Conservation (phyloP, 805 yeast genomes). For the Candida sanyiensis region DNA sequence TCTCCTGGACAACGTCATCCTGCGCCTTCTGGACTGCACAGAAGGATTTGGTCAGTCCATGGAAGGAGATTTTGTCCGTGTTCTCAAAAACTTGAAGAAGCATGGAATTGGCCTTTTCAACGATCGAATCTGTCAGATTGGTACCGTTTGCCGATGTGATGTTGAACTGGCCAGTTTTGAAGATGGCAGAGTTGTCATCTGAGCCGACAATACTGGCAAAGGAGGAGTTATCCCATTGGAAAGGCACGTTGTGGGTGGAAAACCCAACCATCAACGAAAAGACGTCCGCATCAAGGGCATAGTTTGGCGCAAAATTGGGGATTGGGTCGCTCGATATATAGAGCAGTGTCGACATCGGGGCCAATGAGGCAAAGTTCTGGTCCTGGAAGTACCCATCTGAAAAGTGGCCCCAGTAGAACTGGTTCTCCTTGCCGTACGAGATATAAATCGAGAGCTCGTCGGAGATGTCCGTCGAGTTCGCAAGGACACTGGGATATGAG, state of each 20-base stretch:
- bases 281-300: not conserved
- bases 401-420: constrained; percentile 5
- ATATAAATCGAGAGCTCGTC: constrained; percentile 5
- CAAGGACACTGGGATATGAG: constrained; percentile 6
- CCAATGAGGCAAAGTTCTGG: constrained; percentile 9
- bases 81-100: constrained; percentile 41
- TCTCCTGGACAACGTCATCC: constrained; percentile 21
- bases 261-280: constrained; percentile 46
- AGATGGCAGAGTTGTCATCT: constrained; percentile 60
- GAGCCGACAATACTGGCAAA: constrained; percentile 60
- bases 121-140: constrained; percentile 1
- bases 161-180: constrained; percentile 53
- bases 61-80: constrained; percentile 33
- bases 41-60: constrained; percentile 48
- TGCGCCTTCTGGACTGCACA: constrained; percentile 53
- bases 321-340: constrained; percentile 14
- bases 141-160: constrained; percentile 14
- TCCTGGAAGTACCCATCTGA: constrained; percentile 15
- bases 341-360: constrained; percentile 13
- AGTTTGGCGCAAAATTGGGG: constrained; percentile 3
- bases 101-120: constrained; percentile 20
- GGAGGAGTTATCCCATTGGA: constrained; percentile 60
- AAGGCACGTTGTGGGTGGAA: constrained; percentile 55
- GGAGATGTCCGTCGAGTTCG: constrained; percentile 2
- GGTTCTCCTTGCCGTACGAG: constrained; percentile 5